Evolutionary conservation across 306 rosid species (phyloP), one percentile per base, ranked within the genome.

Genomic region (Castanea sativa): DNA sequence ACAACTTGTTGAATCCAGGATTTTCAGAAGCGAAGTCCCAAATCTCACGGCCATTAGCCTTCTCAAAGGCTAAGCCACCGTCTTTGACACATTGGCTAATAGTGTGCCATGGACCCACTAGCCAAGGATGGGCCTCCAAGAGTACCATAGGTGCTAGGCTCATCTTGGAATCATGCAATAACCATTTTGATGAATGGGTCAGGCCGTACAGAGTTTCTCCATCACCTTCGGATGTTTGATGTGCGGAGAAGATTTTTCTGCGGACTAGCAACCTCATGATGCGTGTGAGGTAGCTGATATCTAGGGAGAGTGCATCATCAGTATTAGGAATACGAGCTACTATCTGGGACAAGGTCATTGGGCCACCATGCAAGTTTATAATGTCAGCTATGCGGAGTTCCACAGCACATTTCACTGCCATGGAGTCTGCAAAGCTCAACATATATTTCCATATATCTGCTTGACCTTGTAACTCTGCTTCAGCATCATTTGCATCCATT

Each of bases 391-490:
- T 33, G 38, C 38, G 38, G 38, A 33, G 38, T 1, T 33, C 38
- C 38, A 33, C 38, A 33, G 0, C 38, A 33, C 38, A 33, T 33
- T 33, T 33, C 38, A 33, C 7, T 33, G 38, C 86, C 86, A 84
- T 84, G 19, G 88, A 79, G 55, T 84, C 88, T 1, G 77, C 86
- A 67, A 79, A 84, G 70, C 79, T 25, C n/a, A 87, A 23, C 83
- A 79, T 84, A 76, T 65, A 68, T 43, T 76, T 80, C 90, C 87
- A 81, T 76, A 84, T 77, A 14, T 79, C 80, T 20, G 41, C 41
- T 33, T 33, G 41, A 33, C 41, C 41, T 33, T 33, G 41, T 33
- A 33, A 33, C 41, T 33, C 41, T 33, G 8, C 41, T 33, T 33
- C 41, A 33, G 86, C 84, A 59, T 87, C 83, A 33, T 73, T 53